These are phyloP conservation scores for Physcomitrium patens DNA, from an alignment of 225 moss, liverwort and hornwort species.

Conservation along the genomic window DNA sequence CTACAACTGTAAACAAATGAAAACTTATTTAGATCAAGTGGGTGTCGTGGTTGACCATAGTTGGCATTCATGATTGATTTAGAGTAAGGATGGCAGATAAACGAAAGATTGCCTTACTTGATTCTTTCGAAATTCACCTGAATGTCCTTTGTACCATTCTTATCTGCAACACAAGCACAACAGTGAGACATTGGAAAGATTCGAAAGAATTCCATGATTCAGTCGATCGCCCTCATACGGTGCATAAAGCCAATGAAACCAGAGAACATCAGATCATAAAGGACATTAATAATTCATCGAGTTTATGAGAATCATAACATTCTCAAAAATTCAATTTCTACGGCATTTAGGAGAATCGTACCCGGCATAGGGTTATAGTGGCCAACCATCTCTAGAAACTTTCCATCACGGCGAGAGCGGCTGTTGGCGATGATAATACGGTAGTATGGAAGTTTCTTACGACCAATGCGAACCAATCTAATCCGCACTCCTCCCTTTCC, in stretches of 20 bases:
- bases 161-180: constrained; percentile 45
- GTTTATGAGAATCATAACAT: too few relatives aligned
- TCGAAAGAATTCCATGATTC: too few relatives aligned
- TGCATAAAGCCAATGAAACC: too few relatives aligned
- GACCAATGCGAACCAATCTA: constrained; percentile 76
- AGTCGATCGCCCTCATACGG: too few relatives aligned
- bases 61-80: too few relatives aligned
- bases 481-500: too few relatives aligned
- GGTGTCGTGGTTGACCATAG: too few relatives aligned
- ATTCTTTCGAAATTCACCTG: constrained; percentile 83
- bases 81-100: too few relatives aligned
- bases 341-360: constrained; percentile 20
- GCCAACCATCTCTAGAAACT: constrained; percentile 81
- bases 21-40: background rate
- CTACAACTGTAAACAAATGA: background rate
- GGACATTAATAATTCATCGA: too few relatives aligned
- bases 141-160: constrained; percentile 82
- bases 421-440: constrained; percentile 77
- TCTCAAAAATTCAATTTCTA: too few relatives aligned
- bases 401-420: constrained; percentile 79
- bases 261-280: too few relatives aligned
- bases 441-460: constrained; percentile 83
- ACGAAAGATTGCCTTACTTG: too few relatives aligned
- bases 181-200: background rate
- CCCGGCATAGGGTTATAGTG: constrained; percentile 82